Evolutionary conservation across 768 basidiomycete genomes (phyloP), one percentile per base, ranked within the genome.

Genomic region (Tylopilus sp.): DNA sequence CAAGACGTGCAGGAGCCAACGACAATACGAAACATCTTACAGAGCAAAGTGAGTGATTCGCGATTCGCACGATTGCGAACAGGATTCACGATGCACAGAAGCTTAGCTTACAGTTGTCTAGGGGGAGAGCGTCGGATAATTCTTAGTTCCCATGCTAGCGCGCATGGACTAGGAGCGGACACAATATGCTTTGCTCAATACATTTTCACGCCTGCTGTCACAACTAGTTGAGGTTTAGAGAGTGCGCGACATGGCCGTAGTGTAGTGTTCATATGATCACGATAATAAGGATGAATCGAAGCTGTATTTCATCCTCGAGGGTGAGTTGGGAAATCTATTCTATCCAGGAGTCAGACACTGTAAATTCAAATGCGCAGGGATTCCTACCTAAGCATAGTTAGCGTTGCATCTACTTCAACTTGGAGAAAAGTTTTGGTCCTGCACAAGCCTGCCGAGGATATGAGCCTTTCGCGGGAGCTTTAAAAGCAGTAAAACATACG

Each of bases 381-480:
- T n/a, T 26, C 52, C 7, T 35, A 64, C 64, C 64, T 67, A 66
- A 22, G 43, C 8, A 13, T 28, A 22, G 38, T 47, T 28, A 48
- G 31, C 20, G 9, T 20, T 40, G 30, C 41, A 35, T 10, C 57
- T 69, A 67, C 52, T 65, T 67, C 56, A 95, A 79, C 73, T 91
- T 88, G 67, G 80, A 67, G 75, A 91, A 94, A 43, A 95, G 73
- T 71, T 86, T 91, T 63, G 91, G 89, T 50, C 83, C 91, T 55
- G 82, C 80, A 59, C 79, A 59, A 75, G 57, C 70, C 73, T 76
- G 70, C 43, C 22, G 5, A 49, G 23, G 53, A 11, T 39, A 48
- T 57, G 48, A 60, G 50, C 50, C 18, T 31, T 33, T 10, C 4
- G n/a, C n/a, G 7, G 8, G 2, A 18, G 23, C 3, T 23, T 25